Percentiles rank a stretch among this genome's conserved stretches.
Conservation (phyloP, 768 basidiomycete species). For the Amanita rubescens region DNA sequence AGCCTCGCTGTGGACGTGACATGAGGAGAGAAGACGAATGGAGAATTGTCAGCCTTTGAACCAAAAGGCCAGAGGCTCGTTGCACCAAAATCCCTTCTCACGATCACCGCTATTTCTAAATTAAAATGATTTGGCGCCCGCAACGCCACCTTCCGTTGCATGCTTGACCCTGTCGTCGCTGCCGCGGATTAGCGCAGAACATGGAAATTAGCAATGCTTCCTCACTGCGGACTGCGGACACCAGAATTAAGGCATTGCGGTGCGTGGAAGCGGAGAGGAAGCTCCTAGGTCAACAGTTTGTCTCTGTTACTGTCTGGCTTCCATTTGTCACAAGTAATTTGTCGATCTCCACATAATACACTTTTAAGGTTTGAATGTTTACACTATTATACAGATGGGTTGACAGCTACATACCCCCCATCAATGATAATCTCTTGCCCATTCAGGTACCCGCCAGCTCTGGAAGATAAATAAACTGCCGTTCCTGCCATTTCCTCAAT, state of each 20-base stretch:
- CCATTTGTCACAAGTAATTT: too few species aligned
- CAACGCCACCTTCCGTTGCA: not conserved
- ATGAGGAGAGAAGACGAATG: conserved; percentile 19
- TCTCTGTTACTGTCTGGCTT: too few species aligned
- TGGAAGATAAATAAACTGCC: conserved; percentile 66
- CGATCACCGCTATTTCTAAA: conserved; percentile 3
- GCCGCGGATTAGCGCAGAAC: too few species aligned
- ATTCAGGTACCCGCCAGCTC: conserved; percentile 65
- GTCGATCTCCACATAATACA: too few species aligned
- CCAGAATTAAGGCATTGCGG: too few species aligned
- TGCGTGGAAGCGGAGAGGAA: not conserved
- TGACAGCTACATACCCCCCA: conserved; percentile 68
- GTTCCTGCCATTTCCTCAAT: conserved; percentile 73
- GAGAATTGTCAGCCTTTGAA: conserved; percentile 7
- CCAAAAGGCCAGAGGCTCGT: not conserved
- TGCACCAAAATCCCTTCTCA: conserved; percentile 2
- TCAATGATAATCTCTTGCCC: conserved; percentile 77
- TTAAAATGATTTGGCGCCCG: not conserved
- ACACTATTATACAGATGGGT: conserved; percentile 39
- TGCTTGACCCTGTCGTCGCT: not conserved
- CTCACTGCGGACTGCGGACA: too few species aligned
- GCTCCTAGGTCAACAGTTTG: too few species aligned
- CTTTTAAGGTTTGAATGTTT: too few species aligned
- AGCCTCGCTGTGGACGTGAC: conserved; percentile 32
- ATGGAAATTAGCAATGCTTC: too few species aligned